phyloP scores from a whole-genome alignment of 2,329 filamentous ascomycete species.

The Trichoderma lentiforme region DNA sequence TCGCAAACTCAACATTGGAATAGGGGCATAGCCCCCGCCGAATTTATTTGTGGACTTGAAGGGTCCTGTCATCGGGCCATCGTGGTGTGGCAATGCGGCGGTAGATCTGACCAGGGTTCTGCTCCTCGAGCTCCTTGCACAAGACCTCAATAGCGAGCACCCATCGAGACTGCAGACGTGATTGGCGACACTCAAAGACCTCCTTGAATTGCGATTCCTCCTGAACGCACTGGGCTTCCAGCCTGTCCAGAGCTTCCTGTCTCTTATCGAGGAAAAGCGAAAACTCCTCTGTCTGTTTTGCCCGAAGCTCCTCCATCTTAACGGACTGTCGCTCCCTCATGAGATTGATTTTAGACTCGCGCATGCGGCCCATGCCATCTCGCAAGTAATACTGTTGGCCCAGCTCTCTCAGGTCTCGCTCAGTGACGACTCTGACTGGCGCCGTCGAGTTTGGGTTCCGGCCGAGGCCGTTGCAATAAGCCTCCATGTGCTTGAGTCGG shows the following conservation, averaged over 20 bases:
- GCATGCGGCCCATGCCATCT: slow-evolving; percentile 56
- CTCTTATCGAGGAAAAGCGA: slow-evolving; percentile 44
- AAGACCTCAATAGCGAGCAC: slow-evolving; percentile 50
- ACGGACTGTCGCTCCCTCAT: slow-evolving; percentile 63
- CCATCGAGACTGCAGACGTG: slow-evolving; percentile 50
- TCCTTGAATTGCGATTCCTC: slow-evolving; percentile 49
- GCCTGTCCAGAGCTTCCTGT: slow-evolving; percentile 45
- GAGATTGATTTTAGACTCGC: slow-evolving; percentile 61
- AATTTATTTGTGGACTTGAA: not conserved
- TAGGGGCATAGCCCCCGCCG: not conserved
- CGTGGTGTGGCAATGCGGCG: slow-evolving; percentile 33
- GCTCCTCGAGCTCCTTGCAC: slow-evolving; percentile 49
- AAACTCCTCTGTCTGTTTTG: slow-evolving; percentile 53
- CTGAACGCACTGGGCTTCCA: slow-evolving; percentile 45
- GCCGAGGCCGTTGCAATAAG: slow-evolving; percentile 57
- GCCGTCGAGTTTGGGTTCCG: slow-evolving; percentile 37
- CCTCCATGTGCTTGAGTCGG: slow-evolving; percentile 63
- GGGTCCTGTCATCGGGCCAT: slow-evolving; percentile 29
- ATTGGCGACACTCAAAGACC: slow-evolving; percentile 45
- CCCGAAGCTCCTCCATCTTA: slow-evolving; percentile 56
- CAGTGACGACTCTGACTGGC: slow-evolving; percentile 54
- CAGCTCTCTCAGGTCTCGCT: slow-evolving; percentile 56
- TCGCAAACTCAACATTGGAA: not conserved
- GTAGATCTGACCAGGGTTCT: slow-evolving; percentile 40
- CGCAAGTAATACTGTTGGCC: slow-evolving; percentile 59